A percentile compares a stretch with the other conserved stretches of the same genome.
phyloP scores from a whole-genome alignment of 208 protist genomes.

The Trypanosoma avium region DNA sequence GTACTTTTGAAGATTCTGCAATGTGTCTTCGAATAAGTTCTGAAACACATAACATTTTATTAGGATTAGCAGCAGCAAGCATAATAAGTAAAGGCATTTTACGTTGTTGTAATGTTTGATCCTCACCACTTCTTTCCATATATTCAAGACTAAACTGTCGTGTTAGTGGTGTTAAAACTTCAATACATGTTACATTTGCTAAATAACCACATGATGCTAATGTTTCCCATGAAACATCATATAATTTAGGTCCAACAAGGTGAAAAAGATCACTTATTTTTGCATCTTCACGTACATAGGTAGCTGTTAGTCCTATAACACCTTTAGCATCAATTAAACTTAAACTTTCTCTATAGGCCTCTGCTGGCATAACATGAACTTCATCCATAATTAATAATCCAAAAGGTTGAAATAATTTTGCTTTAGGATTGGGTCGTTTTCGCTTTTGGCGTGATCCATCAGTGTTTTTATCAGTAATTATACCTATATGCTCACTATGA shows the following conservation, averaged over 20 bases:
- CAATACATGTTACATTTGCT: constrained; percentile 97
- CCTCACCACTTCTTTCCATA: constrained; percentile 54
- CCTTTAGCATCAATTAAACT: constrained; percentile 92
- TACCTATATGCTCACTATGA: constrained; percentile 4
- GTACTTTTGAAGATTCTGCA: constrained; percentile 94
- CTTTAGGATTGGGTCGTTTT: constrained; percentile 57
- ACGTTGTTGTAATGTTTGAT: constrained; percentile 16
- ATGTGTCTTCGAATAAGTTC: constrained; percentile 95
- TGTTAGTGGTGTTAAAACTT: constrained; percentile 98
- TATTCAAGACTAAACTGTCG: constrained; percentile 93
- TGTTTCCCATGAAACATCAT: constrained; percentile 99
- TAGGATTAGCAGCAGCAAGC: constrained; percentile 84
- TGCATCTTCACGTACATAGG: constrained; percentile 96
- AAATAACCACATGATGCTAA: constrained; percentile 95
- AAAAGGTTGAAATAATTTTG: constrained; percentile 77
- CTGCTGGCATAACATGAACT: constrained; percentile 98
- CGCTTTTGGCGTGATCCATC: constrained; percentile 25
- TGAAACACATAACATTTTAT: constrained; percentile 88
- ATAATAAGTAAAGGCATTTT: constrained; percentile 64
- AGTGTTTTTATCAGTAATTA: constrained; percentile 13
- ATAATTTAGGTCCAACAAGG: constrained; percentile 99
- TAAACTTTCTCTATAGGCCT: constrained; percentile 95
- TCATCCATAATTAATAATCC: constrained; percentile 89
- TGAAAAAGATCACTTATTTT: constrained; percentile 98
- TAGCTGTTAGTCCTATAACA: constrained; percentile 98